Conservation (phyloP, 768 basidiomycete genomes). For the Leccinellum luteum region DNA sequence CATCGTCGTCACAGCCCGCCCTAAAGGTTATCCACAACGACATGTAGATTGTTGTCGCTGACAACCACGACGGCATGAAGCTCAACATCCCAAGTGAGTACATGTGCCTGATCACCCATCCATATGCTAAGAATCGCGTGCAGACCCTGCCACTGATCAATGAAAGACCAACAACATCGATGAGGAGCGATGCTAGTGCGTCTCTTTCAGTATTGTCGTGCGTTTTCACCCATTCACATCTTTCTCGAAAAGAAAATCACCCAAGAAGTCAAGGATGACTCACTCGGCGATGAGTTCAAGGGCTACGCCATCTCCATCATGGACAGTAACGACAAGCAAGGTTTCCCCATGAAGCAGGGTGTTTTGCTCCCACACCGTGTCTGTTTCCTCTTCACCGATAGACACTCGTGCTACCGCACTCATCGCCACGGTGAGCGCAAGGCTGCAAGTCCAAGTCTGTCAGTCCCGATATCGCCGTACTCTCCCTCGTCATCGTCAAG, state of each 20-base stretch:
- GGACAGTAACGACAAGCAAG: conserved; percentile 98
- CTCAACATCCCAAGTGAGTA: conserved; percentile 92
- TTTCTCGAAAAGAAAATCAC: conserved; percentile 98
- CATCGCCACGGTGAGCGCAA: conserved; percentile 94
- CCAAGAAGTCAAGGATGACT: conserved; percentile 90
- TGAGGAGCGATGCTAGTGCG: conserved; percentile 84
- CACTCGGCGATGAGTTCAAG: conserved; percentile 93
- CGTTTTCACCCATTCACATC: conserved; percentile 34
- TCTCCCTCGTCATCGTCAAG: conserved; percentile 93
- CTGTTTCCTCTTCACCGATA: conserved; percentile 88
- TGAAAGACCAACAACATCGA: conserved; percentile 96
- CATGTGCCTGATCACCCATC: not conserved
- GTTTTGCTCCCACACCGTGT: conserved; percentile 94
- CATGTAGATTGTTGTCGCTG: not conserved
- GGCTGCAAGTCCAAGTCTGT: conserved; percentile 92
- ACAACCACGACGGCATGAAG: conserved; percentile 68
- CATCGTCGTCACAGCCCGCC: too few species aligned
- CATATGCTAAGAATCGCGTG: conserved; percentile 15
- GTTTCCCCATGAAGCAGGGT: conserved; percentile 99
- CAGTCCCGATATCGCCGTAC: conserved; percentile 92
- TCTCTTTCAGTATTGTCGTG: conserved; percentile 1
- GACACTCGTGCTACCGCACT: conserved; percentile 96
- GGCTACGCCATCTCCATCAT: conserved; percentile 97
- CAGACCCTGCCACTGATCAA: conserved; percentile 94
- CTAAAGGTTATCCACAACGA: too few species aligned